Evolutionary conservation across 177 flowering plant species (phyloP).

Genomic region (Vitis hybrid): DNA sequence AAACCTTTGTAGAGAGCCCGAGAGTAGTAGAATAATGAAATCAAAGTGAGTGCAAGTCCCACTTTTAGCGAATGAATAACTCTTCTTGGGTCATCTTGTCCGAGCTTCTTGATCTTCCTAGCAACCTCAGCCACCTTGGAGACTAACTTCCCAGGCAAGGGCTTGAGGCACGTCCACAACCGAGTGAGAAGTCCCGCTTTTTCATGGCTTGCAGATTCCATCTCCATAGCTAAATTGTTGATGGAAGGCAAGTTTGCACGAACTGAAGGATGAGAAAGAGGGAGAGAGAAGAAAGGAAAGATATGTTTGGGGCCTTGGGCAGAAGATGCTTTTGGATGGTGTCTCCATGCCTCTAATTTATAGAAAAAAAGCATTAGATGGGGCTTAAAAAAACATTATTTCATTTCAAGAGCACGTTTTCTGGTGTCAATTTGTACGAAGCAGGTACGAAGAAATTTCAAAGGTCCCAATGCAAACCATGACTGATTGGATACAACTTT

Average conservation of each 20-base stretch:
- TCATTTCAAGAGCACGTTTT: background rate
- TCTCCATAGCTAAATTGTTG: slow-evolving; percentile 11
- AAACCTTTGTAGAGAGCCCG: slow-evolving; percentile 7
- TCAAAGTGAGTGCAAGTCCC: slow-evolving; percentile 4
- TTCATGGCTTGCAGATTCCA: slow-evolving; percentile 4
- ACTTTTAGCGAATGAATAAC: too few relatives aligned
- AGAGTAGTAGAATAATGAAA: slow-evolving; percentile 11
- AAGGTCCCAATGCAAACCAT: too few relatives aligned
- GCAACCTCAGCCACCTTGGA: slow-evolving; percentile 9
- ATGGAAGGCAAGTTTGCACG: background rate
- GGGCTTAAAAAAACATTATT: background rate
- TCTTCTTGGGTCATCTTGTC: slow-evolving; percentile 1
- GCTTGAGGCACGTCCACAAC: slow-evolving; percentile 1
- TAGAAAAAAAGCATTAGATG: slow-evolving; percentile 2
- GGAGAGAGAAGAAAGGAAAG: background rate
- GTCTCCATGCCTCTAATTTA: background rate
- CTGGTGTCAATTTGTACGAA: slow-evolving; percentile 1
- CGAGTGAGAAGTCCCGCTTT: slow-evolving; percentile 9
- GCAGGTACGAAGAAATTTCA: slow-evolving; percentile 15
- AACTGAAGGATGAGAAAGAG: background rate
- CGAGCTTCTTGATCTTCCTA: slow-evolving; percentile 13
- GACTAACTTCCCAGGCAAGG: background rate
- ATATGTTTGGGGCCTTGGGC: background rate
- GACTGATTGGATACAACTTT: background rate
- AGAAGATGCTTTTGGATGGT: background rate